Percentiles rank a stretch among this genome's conserved stretches.
phyloP scores from a whole-genome alignment of 1,284 basidiomycete genomes.

The Papiliotrema nemorosa region DNA sequence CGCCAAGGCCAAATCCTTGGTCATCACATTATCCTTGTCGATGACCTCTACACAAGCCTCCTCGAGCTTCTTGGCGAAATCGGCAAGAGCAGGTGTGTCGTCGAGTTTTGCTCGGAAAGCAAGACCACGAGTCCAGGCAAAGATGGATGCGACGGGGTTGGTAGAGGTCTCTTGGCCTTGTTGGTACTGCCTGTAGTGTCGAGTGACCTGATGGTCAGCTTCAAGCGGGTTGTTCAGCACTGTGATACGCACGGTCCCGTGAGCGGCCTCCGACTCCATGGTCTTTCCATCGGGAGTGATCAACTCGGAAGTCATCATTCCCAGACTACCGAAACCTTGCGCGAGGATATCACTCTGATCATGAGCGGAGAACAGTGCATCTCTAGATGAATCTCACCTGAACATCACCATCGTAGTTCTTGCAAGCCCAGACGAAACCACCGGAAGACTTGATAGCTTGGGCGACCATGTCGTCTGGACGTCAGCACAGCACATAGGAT shows the following conservation, averaged over 20 bases:
- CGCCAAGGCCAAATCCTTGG: conserved; percentile 91
- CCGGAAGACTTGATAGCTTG: conserved; percentile 95
- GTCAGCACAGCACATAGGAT: neutral
- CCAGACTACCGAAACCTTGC: conserved; percentile 82
- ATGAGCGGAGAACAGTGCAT: neutral
- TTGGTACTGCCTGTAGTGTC: conserved; percentile 96
- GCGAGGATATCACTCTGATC: conserved; percentile 78
- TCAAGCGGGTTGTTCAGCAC: neutral
- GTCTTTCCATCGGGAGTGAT: conserved; percentile 92
- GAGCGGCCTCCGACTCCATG: conserved; percentile 92
- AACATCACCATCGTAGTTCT: conserved; percentile 97
- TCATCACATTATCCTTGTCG: conserved; percentile 86
- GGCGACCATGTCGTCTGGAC: conserved; percentile 88
- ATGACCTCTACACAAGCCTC: conserved; percentile 86
- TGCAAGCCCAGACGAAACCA: conserved; percentile 96
- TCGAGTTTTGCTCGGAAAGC: conserved; percentile 93
- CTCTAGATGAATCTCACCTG: conserved; percentile 40
- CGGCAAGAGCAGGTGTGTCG: conserved; percentile 67
- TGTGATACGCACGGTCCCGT: conserved; percentile 56
- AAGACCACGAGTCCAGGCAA: conserved; percentile 95
- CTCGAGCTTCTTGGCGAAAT: conserved; percentile 81
- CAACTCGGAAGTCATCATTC: conserved; percentile 97
- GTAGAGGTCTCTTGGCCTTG: conserved; percentile 95
- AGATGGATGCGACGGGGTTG: conserved; percentile 97
- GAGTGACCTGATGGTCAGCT: conserved; percentile 66